Conservation (phyloP, 345 rosid genomes). For the Sisymbrium altissimum region DNA sequence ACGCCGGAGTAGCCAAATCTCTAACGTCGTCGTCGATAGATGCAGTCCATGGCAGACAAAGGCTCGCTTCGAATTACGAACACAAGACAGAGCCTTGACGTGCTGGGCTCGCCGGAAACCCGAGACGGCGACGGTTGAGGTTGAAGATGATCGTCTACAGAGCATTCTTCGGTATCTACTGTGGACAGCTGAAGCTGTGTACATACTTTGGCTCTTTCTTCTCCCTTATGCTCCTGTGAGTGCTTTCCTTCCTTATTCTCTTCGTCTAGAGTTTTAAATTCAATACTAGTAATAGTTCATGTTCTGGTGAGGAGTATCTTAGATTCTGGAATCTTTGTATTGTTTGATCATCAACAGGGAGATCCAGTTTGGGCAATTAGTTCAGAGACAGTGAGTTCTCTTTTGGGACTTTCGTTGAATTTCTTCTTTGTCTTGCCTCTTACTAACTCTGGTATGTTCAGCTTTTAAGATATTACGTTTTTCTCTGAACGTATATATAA, state of each 20-base stretch:
- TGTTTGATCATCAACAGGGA: slow-evolving; percentile 51
- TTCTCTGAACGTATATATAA: background rate
- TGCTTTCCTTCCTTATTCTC: background rate
- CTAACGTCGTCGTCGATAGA: background rate
- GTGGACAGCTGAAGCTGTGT: slow-evolving; percentile 75
- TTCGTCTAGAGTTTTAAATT: background rate
- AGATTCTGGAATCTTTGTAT: background rate
- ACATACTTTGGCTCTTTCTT: slow-evolving; percentile 87
- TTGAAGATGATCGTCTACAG: slow-evolving; percentile 26
- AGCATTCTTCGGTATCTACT: slow-evolving; percentile 44
- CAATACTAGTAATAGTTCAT: background rate
- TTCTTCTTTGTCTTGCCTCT: slow-evolving; percentile 92
- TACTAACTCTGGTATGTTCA: slow-evolving; percentile 56
- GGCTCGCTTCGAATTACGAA: background rate
- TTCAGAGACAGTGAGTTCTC: slow-evolving; percentile 63
- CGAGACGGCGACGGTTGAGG: slow-evolving; percentile 30
- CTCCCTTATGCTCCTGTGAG: slow-evolving; percentile 90
- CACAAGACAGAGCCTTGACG: background rate
- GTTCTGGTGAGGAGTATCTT: background rate
- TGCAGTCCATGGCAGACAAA: slow-evolving; percentile 22
- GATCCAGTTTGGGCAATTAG: slow-evolving; percentile 95
- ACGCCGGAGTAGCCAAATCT: background rate
- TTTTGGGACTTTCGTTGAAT: slow-evolving; percentile 78
- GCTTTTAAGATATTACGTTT: background rate
- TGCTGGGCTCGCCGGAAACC: slow-evolving; percentile 47